Evolutionary conservation across 306 rosid genomes (phyloP), one percentile per base, ranked within the genome.

Genomic region (Dryas octopetala): DNA sequence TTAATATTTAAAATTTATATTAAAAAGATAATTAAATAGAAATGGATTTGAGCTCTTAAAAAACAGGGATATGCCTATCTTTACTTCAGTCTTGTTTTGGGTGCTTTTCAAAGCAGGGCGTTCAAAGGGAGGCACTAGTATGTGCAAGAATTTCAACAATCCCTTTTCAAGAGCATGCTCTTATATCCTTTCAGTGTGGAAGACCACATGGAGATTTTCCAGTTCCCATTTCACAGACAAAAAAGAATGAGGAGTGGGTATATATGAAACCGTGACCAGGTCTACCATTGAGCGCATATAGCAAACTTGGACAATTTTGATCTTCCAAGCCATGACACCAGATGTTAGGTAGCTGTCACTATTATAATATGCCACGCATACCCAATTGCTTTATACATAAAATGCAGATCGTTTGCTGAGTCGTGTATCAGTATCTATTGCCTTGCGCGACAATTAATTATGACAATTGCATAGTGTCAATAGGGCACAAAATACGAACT

Each of bases 131-230:
- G 40, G 68, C 41, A 75, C 23, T 4, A 9, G 58, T 5, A 40
- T 68, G 48, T 47, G 55, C 85, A 73, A 73, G 72, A 45, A 60
- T 71, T 77, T 77, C 79, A 73, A 61, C 82, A 13, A 26, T 17
- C n/a, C 9, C 5, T 76, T 48, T 48, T 23, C 32, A 71, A 52
- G 16, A 77, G 11, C 71, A 77, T 53, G 54, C 59, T 66, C 32
- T 23, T 66, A 67, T 2, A 32, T 47, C 60, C 28, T 15, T 66
- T 66, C 54, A 46, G 68, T 3, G 51, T 23, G 58, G 67, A 75
- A 74, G 52, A 62, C 57, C 38, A 70, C 26, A 7, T 10, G 57
- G 41, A 16, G 17, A 53, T 61, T 68, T 43, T 17, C 52, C 10
- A 9, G 11, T 54, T 28, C 43, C 41, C 15, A 3, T 77, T 71